Conservation (phyloP, 768 basidiomycete genomes). For the Chalciporus chontae region DNA sequence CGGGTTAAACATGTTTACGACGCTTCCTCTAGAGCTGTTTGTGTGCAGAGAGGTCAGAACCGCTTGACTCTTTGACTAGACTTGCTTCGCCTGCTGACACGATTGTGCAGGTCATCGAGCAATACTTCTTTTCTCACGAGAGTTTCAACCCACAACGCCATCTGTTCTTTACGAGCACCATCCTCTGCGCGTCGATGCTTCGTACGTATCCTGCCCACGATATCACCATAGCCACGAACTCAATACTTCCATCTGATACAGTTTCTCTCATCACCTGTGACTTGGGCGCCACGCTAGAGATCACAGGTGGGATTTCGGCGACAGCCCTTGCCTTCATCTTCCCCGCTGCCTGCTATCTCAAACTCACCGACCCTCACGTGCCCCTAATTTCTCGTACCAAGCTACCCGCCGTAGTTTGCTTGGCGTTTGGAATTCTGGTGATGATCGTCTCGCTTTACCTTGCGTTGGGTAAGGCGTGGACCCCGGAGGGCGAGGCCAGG, state of each 20-base stretch:
- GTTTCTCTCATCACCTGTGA: slow-evolving; percentile 94
- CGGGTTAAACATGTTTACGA: slow-evolving; percentile 97
- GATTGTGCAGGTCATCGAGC: slow-evolving; percentile 75
- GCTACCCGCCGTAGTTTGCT: slow-evolving; percentile 72
- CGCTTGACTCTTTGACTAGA: not conserved
- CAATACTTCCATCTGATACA: slow-evolving; percentile 29
- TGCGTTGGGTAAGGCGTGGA: slow-evolving; percentile 78
- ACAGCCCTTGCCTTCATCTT: slow-evolving; percentile 93
- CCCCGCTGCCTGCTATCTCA: slow-evolving; percentile 82
- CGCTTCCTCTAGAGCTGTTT: slow-evolving; percentile 91
- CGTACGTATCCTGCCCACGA: slow-evolving; percentile 43
- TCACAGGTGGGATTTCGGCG: slow-evolving; percentile 94
- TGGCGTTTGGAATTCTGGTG: slow-evolving; percentile 69
- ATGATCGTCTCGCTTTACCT: slow-evolving; percentile 76
- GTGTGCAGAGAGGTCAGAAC: slow-evolving; percentile 86
- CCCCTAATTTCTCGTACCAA: slow-evolving; percentile 72
- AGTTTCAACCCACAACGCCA: slow-evolving; percentile 80
- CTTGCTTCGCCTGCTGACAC: not conserved
- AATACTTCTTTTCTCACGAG: slow-evolving; percentile 92
- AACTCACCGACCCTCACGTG: slow-evolving; percentile 52
- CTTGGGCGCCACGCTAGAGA: slow-evolving; percentile 96
- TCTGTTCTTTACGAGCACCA: slow-evolving; percentile 83
- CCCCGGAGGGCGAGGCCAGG: slow-evolving; percentile 62
- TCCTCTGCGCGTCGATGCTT: slow-evolving; percentile 78
- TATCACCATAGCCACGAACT: not conserved